phyloP scores from a whole-genome alignment of 129 eudicot species.

The Cynara cardunculus region DNA sequence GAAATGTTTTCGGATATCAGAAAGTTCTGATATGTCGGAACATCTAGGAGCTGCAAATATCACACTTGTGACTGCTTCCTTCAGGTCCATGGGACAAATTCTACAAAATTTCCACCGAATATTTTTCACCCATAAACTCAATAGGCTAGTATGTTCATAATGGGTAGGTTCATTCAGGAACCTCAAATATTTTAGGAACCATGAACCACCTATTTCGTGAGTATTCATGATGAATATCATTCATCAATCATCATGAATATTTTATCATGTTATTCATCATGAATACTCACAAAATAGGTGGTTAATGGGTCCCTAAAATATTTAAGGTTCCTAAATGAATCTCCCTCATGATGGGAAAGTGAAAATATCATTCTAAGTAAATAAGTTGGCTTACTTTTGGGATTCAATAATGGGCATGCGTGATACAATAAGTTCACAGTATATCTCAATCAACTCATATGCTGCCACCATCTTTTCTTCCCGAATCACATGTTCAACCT shows the following conservation, averaged over 20 bases:
- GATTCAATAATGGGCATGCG: conserved; percentile 89
- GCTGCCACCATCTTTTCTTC: conserved; percentile 97
- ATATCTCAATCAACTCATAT: conserved; percentile 78
- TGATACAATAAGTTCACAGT: conserved; percentile 86
- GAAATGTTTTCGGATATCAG: conserved; percentile 68
- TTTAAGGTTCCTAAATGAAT: neutral
- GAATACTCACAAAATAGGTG: neutral
- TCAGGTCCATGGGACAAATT: conserved; percentile 83
- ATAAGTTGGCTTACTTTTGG: conserved; percentile 59
- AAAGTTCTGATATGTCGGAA: conserved; percentile 82
- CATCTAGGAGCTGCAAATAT: conserved; percentile 96
- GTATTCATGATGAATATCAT: neutral
- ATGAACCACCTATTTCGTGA: neutral
- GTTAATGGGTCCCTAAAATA: neutral
- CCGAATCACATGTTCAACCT: conserved; percentile 95
- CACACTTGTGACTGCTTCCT: conserved; percentile 86
- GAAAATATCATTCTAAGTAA: neutral
- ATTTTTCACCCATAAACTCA: neutral
- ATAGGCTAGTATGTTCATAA: neutral
- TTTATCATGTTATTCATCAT: neutral
- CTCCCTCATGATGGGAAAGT: neutral
- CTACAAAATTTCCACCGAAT: conserved; percentile 27
- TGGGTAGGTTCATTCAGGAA: no score
- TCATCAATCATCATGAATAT: neutral
- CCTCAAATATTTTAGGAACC: neutral